Conservation (phyloP, 768 basidiomycete genomes). For the Termitomyces sp. region DNA sequence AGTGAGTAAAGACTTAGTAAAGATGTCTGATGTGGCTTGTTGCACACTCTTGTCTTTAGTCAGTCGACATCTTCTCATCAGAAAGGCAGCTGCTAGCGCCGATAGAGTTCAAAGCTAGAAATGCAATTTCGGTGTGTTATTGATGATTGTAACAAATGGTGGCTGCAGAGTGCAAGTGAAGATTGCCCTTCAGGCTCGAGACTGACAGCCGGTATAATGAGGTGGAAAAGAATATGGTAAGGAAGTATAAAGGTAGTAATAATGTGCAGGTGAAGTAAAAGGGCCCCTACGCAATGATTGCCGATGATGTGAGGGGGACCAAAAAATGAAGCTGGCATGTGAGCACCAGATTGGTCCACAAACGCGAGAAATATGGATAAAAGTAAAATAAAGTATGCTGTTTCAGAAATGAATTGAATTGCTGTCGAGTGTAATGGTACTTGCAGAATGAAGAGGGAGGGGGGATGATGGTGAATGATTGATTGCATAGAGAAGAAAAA, state of each 20-base stretch:
- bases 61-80: not conserved
- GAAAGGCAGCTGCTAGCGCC: not conserved
- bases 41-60: not conserved
- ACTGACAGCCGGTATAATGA: slow-evolving; percentile 20
- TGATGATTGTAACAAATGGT: slow-evolving; percentile 19
- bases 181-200: slow-evolving; percentile 20
- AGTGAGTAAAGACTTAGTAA: not conserved
- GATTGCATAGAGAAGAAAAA: slow-evolving; percentile 54
- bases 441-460: slow-evolving; percentile 35
- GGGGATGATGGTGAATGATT: slow-evolving; percentile 47
- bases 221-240: slow-evolving; percentile 16
- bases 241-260: slow-evolving; percentile 32
- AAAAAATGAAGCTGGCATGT: slow-evolving; percentile 30
- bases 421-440: slow-evolving; percentile 47
- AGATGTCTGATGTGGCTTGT: not conserved
- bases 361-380: slow-evolving; percentile 51
- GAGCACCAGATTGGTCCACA: slow-evolving; percentile 33
- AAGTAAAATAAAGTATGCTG: slow-evolving; percentile 82
- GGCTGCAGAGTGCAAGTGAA: slow-evolving; percentile 11
- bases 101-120: too few species aligned
- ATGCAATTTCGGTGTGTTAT: slow-evolving; percentile 17
- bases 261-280: slow-evolving; percentile 34
- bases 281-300: slow-evolving; percentile 18
- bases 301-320: slow-evolving; percentile 15
- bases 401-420: slow-evolving; percentile 51